Percentiles rank a stretch among this genome's conserved stretches.
phyloP scores from a whole-genome alignment of 352 stramenopile species.

The Phytophthora sp. region DNA sequence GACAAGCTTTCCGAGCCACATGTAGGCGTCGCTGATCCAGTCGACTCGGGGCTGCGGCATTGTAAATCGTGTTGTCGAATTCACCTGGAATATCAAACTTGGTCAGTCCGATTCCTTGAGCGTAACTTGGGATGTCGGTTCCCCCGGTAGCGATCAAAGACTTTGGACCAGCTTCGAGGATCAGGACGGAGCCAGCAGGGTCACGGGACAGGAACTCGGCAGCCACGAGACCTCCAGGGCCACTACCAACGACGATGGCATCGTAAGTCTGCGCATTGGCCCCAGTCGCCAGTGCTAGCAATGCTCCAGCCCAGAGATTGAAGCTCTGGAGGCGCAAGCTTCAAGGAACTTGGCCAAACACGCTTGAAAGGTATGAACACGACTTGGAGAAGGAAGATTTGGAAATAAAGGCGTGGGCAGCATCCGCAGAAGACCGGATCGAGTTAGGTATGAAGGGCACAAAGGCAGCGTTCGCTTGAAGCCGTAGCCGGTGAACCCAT shows the following conservation, averaged over 20 bases:
- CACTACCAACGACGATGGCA: not conserved
- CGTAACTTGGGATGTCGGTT: not conserved
- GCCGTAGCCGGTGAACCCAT: not conserved
- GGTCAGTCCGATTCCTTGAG: not conserved
- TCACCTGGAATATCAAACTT: not conserved
- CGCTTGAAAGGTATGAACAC: not conserved
- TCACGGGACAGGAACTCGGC: not conserved
- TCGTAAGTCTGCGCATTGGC: not conserved
- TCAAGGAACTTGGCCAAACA: too few species aligned
- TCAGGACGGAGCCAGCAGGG: not conserved
- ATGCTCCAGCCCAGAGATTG: not conserved
- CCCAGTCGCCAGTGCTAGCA: not conserved
- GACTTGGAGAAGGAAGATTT: not conserved
- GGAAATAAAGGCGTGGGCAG: not conserved
- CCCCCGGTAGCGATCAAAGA: not conserved
- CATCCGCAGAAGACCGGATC: not conserved
- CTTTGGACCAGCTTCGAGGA: not conserved
- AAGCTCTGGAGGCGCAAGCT: not conserved
- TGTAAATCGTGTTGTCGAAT: not conserved
- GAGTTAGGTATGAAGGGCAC: too few species aligned
- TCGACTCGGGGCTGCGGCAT: not conserved
- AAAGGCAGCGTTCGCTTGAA: not conserved
- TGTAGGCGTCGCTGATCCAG: not conserved
- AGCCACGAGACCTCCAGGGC: not conserved
- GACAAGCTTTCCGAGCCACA: not conserved